These are phyloP conservation scores for Pseudozyma tsukubaensis DNA, from an alignment of 1,284 basidiomycete species.

Conservation along the genomic window DNA sequence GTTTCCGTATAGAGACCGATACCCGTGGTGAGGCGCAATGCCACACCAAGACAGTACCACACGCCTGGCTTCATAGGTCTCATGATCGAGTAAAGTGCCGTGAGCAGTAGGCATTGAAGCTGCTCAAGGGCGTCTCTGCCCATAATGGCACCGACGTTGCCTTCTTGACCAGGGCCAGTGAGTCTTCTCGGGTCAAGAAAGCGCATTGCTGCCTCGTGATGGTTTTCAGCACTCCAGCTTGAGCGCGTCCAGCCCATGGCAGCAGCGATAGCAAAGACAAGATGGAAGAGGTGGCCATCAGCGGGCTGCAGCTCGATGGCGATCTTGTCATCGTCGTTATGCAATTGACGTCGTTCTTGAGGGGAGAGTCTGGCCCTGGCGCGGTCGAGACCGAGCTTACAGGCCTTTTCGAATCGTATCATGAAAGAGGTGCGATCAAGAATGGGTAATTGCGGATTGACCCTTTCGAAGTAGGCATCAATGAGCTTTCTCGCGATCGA, in stretches of 20 bases:
- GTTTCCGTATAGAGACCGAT: constrained; percentile 46
- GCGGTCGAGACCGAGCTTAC: constrained; percentile 27
- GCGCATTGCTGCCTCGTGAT: constrained; percentile 54
- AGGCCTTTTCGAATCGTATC: constrained; percentile 42
- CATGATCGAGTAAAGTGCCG: constrained; percentile 54
- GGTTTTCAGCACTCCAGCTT: constrained; percentile 47
- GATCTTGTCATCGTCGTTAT: constrained; percentile 33
- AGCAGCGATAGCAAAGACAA: constrained; percentile 49
- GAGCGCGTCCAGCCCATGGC: constrained; percentile 51
- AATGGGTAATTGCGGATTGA: constrained; percentile 50
- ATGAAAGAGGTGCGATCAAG: constrained; percentile 43
- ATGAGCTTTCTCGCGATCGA: constrained; percentile 46
- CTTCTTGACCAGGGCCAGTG: constrained; percentile 23
- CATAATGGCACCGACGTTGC: constrained; percentile 51
- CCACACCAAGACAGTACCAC: constrained; percentile 50
- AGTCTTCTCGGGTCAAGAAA: constrained; percentile 40
- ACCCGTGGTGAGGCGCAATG: constrained; percentile 46
- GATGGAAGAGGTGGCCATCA: constrained; percentile 53
- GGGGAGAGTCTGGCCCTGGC: constrained; percentile 27
- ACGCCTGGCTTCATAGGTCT: constrained; percentile 50
- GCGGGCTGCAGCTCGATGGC: constrained; percentile 48
- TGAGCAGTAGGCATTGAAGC: constrained; percentile 47
- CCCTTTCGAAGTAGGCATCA: constrained; percentile 50
- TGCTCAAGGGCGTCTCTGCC: constrained; percentile 50
- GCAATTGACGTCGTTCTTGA: constrained; percentile 11